Evolutionary conservation across 164 flowering plant genomes (phyloP), one percentile per base, ranked within the genome.

Genomic region (Annona squamosa): DNA sequence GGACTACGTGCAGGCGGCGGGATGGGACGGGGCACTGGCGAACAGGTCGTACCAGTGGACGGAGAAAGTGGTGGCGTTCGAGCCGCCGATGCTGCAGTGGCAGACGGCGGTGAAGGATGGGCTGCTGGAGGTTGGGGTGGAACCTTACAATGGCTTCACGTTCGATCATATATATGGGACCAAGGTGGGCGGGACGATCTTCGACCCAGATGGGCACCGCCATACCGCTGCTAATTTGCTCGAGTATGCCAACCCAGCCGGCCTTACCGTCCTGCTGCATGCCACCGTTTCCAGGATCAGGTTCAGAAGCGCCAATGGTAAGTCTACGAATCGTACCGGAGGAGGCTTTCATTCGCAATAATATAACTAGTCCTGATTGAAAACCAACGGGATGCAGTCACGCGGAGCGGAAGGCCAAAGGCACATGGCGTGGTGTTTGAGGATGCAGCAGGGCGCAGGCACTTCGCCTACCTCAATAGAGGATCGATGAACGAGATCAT

Each of bases 191-290:
- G 98, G 96, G 0, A 79, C 86, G 3, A 91, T 90, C 3, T 94
- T 91, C 47, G 98, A 90, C 76, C 9, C 7, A 1, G 65, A 82
- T 0, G 96, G 93, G 0, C 81, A 80, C 13, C 73, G 98, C 71
- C 96, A 92, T 74, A 86, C 91, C 0, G 91, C 96, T 0, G 98
- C 97, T 0, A 91, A 94, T 81, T 65, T 94, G 75, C 75, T 94
- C 3, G 82, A 84, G 80, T 85, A 87, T 79, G 97, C 93, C 0
- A 74, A 90, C 71, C 89, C 93, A 0, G 56, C 12, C 0, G 77
- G 76, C 7, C 80, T 89, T 66, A 78, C 72, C 1, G 88, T 91
- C 48, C 79, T 79, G 61, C 72, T 93, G 41, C 84, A 84, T 74
- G 97, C 97, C 0, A 82, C 88, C 0, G 97, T 84, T 41, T 80